phyloP scores from a whole-genome alignment of 495 filamentous ascomycete genomes.

The Staphylotrichum longicolle region DNA sequence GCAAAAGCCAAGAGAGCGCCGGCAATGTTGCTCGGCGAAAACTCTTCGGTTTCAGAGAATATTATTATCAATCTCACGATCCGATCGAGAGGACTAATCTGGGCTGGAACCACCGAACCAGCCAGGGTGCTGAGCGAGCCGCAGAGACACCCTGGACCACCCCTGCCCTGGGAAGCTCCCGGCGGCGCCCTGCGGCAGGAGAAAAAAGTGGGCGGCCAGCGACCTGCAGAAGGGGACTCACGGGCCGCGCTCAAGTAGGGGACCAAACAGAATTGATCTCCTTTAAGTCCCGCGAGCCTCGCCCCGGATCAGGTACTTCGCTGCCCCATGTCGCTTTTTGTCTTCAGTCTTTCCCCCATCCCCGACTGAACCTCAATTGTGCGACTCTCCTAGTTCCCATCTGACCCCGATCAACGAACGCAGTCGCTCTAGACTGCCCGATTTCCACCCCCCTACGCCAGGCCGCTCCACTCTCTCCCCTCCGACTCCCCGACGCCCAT shows the following conservation, averaged over 20 bases:
- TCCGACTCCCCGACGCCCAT: too few relatives aligned
- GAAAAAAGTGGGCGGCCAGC: conserved; percentile 12
- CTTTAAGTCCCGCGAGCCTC: conserved; percentile 18
- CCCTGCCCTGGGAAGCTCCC: not conserved
- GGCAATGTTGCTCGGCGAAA: too few relatives aligned
- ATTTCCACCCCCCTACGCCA: too few relatives aligned
- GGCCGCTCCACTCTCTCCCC: too few relatives aligned
- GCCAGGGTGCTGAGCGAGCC: not conserved
- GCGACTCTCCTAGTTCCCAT: not conserved
- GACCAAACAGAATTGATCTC: conserved; percentile 12
- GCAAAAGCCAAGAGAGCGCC: too few relatives aligned
- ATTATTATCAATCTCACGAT: too few relatives aligned
- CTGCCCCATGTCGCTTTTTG: conserved; percentile 3
- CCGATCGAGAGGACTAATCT: not conserved
- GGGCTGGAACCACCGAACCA: too few relatives aligned
- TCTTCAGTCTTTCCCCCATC: conserved; percentile 1
- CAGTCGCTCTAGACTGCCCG: too few relatives aligned
- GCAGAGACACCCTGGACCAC: not conserved
- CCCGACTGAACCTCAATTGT: not conserved
- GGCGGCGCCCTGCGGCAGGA: conserved; percentile 5
- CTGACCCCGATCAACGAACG: not conserved
- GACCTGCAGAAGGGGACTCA: conserved; percentile 11
- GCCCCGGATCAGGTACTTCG: conserved; percentile 8
- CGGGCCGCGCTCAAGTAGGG: not conserved
- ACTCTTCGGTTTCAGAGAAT: too few relatives aligned